phyloP scores from a whole-genome alignment of 768 basidiomycete species.

The Royoungia palumana region DNA sequence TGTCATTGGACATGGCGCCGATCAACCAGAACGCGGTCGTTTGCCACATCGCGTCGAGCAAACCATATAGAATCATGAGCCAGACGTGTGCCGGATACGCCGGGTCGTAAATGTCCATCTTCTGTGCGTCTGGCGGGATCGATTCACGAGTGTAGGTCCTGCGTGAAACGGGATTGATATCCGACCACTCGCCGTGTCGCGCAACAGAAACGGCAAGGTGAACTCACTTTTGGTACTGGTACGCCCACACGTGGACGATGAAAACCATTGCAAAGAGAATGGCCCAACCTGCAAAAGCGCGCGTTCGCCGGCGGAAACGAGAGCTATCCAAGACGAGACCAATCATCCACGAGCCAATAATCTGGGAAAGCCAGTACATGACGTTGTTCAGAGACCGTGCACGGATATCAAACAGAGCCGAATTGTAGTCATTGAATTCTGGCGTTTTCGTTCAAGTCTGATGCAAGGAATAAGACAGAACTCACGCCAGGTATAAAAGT shows the following conservation, averaged over 20 bases:
- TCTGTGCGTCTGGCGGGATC: constrained; percentile 36
- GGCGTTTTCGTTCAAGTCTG: background rate
- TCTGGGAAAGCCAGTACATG: constrained; percentile 78
- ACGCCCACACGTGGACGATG: constrained; percentile 70
- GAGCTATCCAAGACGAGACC: constrained; percentile 61
- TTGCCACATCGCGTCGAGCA: constrained; percentile 82
- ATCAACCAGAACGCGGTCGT: constrained; percentile 76
- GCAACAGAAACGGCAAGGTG: background rate
- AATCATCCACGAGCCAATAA: constrained; percentile 66
- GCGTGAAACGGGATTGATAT: background rate
- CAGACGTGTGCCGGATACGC: constrained; percentile 37
- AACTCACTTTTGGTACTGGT: constrained; percentile 64
- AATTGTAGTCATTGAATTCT: constrained; percentile 82
- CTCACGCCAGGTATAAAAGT: constrained; percentile 80
- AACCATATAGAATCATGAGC: constrained; percentile 65
- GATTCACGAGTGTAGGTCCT: constrained; percentile 59
- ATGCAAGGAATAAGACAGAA: background rate
- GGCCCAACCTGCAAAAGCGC: constrained; percentile 65
- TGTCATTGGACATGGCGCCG: constrained; percentile 81
- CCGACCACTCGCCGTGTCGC: background rate
- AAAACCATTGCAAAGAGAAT: constrained; percentile 62
- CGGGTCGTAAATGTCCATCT: constrained; percentile 51
- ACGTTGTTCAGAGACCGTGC: constrained; percentile 72
- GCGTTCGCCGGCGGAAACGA: constrained; percentile 52
- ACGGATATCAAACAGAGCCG: constrained; percentile 70